A percentile compares a stretch with the other conserved stretches of the same genome.
phyloP scores from a whole-genome alignment of 2,329 filamentous ascomycete genomes.

The Alternaria solani region DNA sequence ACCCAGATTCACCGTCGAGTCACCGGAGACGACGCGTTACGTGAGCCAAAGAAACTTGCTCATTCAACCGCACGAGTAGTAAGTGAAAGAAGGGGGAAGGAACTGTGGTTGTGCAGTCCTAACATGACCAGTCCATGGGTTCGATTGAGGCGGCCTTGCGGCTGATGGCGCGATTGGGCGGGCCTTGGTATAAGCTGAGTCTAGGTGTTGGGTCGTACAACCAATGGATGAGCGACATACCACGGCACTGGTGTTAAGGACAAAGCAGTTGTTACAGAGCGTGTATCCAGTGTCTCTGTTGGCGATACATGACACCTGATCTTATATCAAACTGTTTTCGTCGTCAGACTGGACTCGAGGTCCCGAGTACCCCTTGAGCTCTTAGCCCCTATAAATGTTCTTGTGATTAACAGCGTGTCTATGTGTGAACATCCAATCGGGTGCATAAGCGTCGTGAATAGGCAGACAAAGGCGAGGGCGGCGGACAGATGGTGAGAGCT shows the following conservation, averaged over 20 bases:
- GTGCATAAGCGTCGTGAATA: neutral
- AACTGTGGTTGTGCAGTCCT: constrained; percentile 8
- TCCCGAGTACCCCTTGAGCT: neutral
- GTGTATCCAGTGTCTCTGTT: neutral
- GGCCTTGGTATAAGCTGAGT: constrained; percentile 23
- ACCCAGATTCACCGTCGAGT: neutral
- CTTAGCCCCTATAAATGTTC: neutral
- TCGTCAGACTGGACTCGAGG: neutral
- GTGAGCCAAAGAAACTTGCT: neutral
- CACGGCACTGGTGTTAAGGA: neutral
- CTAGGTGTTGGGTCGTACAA: constrained; percentile 8
- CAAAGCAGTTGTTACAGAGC: neutral
- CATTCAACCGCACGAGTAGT: neutral
- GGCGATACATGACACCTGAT: neutral
- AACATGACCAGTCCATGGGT: constrained; percentile 5
- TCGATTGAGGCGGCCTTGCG: constrained; percentile 6
- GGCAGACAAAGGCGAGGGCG: neutral
- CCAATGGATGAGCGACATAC: neutral
- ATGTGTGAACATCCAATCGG: constrained; percentile 1
- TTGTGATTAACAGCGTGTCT: neutral
- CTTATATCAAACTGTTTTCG: neutral
- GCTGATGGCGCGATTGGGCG: constrained; percentile 16
- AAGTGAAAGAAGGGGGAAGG: neutral
- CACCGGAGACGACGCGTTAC: neutral
- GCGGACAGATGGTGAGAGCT: neutral